A percentile compares a stretch with the other conserved stretches of the same genome.
Conservation (phyloP, 768 basidiomycete genomes). For the Dictyophora rubrovolvata region DNA sequence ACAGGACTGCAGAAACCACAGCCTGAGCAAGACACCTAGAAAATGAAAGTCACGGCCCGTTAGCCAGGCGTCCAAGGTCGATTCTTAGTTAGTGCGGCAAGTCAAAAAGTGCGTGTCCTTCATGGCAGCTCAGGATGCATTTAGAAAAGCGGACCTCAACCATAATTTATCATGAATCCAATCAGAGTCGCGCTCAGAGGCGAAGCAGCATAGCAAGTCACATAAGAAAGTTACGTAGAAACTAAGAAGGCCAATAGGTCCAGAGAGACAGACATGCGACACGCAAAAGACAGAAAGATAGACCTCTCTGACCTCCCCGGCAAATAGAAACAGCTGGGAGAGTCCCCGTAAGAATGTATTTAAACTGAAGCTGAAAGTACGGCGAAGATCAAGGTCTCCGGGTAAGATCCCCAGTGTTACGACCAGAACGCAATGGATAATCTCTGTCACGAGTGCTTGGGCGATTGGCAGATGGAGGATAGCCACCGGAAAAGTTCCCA, state of each 20-base stretch:
- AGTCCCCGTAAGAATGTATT: neutral
- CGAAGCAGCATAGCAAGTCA: neutral
- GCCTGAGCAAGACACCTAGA: too few relatives aligned
- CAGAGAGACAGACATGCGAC: neutral
- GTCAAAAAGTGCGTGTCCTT: too few relatives aligned
- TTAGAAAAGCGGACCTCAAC: neutral
- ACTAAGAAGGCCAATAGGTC: neutral
- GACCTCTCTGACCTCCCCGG: neutral
- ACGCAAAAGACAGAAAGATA: neutral
- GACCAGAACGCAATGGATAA: conserved; percentile 26
- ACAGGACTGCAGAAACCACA: too few relatives aligned
- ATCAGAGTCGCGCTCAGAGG: neutral
- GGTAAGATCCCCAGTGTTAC: conserved; percentile 19
- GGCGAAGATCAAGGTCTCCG: conserved; percentile 6
- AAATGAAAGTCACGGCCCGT: too few relatives aligned
- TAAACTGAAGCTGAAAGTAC: conserved; percentile 15
- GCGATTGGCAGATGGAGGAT: conserved; percentile 26
- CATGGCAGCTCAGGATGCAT: neutral
- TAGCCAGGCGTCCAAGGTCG: too few relatives aligned
- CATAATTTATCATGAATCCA: neutral
- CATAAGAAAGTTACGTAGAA: neutral
- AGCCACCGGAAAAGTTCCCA: conserved; percentile 27
- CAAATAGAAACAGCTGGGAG: neutral
- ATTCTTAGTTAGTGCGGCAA: too few relatives aligned
- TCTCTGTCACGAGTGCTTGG: conserved; percentile 24